A percentile compares a stretch with the other conserved stretches of the same genome.
Conservation (phyloP, 768 basidiomycete genomes). For the Dacryopinax primogenitus region DNA sequence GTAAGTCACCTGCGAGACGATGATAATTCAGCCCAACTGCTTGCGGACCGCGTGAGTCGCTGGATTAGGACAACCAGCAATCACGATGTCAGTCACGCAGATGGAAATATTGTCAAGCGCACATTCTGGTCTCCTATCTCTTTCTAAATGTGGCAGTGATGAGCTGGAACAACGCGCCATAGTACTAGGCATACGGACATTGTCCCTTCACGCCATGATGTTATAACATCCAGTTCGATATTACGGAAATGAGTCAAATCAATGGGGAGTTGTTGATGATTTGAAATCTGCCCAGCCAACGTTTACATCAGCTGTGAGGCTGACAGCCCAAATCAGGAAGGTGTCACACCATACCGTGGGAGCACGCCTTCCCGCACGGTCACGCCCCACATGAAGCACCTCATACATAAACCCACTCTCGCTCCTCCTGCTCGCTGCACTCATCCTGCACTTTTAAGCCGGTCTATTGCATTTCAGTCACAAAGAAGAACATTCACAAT, state of each 20-base stretch:
- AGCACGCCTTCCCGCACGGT: background rate
- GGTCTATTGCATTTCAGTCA: background rate
- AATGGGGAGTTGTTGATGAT: background rate
- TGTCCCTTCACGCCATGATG: too few relatives aligned
- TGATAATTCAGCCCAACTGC: slow-evolving; percentile 80
- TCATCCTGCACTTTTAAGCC: background rate
- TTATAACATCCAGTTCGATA: too few relatives aligned
- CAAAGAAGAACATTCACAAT: background rate
- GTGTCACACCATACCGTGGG: background rate
- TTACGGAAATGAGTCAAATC: too few relatives aligned
- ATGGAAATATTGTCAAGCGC: slow-evolving; percentile 24
- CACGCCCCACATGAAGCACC: background rate
- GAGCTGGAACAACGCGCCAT: slow-evolving; percentile 86
- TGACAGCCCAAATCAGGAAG: background rate
- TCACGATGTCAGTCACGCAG: slow-evolving; percentile 20
- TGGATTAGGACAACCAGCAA: slow-evolving; percentile 76
- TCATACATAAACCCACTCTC: background rate
- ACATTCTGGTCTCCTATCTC: slow-evolving; percentile 70
- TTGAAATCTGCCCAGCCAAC: background rate
- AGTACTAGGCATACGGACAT: too few relatives aligned
- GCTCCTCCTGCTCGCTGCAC: background rate
- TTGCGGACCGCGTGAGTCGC: slow-evolving; percentile 87
- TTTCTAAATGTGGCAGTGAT: slow-evolving; percentile 91
- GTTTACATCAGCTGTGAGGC: background rate
- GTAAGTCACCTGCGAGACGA: slow-evolving; percentile 51